phyloP scores from a whole-genome alignment of 352 stramenopile species.

The Peronospora destructor region DNA sequence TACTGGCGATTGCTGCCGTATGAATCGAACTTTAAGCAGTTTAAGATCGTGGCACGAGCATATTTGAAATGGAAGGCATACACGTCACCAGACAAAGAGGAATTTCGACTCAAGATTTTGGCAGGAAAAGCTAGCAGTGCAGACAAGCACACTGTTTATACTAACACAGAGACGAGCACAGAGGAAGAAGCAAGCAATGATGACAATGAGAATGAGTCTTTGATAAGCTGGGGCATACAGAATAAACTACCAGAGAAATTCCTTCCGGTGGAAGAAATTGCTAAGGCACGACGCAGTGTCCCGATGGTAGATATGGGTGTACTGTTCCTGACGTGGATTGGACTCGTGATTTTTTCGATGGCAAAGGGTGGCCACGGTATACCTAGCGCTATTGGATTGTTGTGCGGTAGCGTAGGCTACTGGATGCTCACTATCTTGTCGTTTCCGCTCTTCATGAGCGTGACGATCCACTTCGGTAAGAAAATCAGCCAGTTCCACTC shows the following conservation, averaged over 20 bases:
- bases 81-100: conserved; percentile 32
- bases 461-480: conserved; percentile 69
- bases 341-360: conserved; percentile 71
- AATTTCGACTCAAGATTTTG: conserved; percentile 34
- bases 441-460: conserved; percentile 63
- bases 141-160: conserved; percentile 24
- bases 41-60: conserved; percentile 48
- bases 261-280: conserved; percentile 46
- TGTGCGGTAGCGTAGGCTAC: conserved; percentile 61
- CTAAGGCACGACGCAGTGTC: conserved; percentile 41
- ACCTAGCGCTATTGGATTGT: conserved; percentile 62
- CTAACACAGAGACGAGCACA: conserved; percentile 29
- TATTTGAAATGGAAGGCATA: conserved; percentile 74
- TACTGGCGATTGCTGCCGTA: conserved; percentile 66
- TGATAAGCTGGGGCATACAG: conserved; percentile 43
- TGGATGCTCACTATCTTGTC: conserved; percentile 53
- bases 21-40: conserved; percentile 66
- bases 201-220: conserved; percentile 48
- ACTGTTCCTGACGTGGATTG: conserved; percentile 72
- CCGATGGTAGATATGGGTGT: conserved; percentile 57
- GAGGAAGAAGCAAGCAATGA: conserved; percentile 38
- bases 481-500: conserved; percentile 60
- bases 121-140: conserved; percentile 23
- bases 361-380: conserved; percentile 70
- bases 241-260: conserved; percentile 27